phyloP scores from a whole-genome alignment of 371 early-diverging fungal species.

The Saksenaea oblongispora region DNA sequence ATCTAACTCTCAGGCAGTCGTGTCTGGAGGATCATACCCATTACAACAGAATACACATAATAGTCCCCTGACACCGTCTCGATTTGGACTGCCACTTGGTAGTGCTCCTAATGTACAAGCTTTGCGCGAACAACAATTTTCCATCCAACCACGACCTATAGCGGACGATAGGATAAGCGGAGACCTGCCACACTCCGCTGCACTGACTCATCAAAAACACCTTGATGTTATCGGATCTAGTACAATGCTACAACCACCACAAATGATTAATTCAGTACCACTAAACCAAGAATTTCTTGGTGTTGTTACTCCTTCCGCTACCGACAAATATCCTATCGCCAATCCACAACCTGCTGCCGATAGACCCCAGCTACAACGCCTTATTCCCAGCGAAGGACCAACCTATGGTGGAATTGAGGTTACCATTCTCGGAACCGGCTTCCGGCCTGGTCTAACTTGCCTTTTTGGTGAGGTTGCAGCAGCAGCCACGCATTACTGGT shows the following conservation, averaged over 20 bases:
- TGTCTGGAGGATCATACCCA: slow-evolving; percentile 9
- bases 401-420: slow-evolving; percentile 84
- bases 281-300: neutral
- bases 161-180: slow-evolving; percentile 2
- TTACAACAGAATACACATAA: neutral
- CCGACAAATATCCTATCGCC: slow-evolving; percentile 26
- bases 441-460: slow-evolving; percentile 65
- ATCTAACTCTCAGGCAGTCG: slow-evolving; percentile 13
- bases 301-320: neutral
- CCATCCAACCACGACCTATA: slow-evolving; percentile 23
- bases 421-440: slow-evolving; percentile 78
- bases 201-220: neutral
- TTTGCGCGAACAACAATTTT: slow-evolving; percentile 15
- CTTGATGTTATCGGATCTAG: neutral
- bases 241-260: neutral
- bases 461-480: slow-evolving; percentile 65
- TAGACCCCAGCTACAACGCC: slow-evolving; percentile 48
- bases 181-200: neutral
- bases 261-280: neutral
- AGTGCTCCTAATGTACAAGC: slow-evolving; percentile 2
- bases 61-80: neutral
- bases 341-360: slow-evolving; percentile 31
- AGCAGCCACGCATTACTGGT: slow-evolving; percentile 69
- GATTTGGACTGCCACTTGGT: neutral
- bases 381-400: slow-evolving; percentile 81